Evolutionary conservation across 2,329 filamentous ascomycete genomes (phyloP).

Genomic region (Esteya vermicola): DNA sequence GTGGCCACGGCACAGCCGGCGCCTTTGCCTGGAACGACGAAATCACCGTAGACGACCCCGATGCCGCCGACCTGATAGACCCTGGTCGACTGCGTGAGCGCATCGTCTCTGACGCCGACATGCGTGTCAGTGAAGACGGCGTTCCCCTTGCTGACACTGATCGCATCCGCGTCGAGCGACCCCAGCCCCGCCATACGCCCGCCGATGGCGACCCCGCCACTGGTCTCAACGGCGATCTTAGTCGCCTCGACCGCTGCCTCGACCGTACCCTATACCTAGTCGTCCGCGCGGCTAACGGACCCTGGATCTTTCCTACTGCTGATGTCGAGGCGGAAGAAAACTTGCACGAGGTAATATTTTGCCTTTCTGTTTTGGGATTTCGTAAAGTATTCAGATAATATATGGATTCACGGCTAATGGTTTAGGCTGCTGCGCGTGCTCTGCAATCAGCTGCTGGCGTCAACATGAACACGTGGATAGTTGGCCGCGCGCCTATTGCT

Average conservation of each 20-base stretch:
- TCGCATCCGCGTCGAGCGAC: constrained; percentile 55
- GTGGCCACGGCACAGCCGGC: constrained; percentile 15
- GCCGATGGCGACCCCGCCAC: constrained; percentile 63
- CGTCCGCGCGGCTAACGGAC: constrained; percentile 55
- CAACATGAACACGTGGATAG: constrained; percentile 99
- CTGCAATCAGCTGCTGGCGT: constrained; percentile 64
- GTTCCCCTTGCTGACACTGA: constrained; percentile 43
- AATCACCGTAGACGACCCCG: constrained; percentile 56
- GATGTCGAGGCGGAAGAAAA: constrained; percentile 56
- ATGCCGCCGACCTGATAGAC: constrained; percentile 29
- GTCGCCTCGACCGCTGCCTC: constrained; percentile 57
- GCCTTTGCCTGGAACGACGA: constrained; percentile 83
- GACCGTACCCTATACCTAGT: constrained; percentile 78
- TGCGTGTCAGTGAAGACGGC: constrained; percentile 42
- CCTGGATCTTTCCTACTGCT: constrained; percentile 74
- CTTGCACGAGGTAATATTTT: constrained; percentile 59
- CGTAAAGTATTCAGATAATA: not conserved
- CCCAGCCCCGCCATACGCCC: constrained; percentile 52
- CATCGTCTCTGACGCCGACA: constrained; percentile 63
- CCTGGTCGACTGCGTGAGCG: constrained; percentile 52
- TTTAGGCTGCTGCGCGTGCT: constrained; percentile 66
- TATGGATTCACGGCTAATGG: not conserved
- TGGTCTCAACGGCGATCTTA: constrained; percentile 58
- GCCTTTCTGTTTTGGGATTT: not conserved
- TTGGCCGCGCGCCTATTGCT: constrained; percentile 79